Evolutionary conservation across 2,329 filamentous ascomycete genomes (phyloP), one percentile per base, ranked within the genome.

Genomic region (Fusarium anthophilum): DNA sequence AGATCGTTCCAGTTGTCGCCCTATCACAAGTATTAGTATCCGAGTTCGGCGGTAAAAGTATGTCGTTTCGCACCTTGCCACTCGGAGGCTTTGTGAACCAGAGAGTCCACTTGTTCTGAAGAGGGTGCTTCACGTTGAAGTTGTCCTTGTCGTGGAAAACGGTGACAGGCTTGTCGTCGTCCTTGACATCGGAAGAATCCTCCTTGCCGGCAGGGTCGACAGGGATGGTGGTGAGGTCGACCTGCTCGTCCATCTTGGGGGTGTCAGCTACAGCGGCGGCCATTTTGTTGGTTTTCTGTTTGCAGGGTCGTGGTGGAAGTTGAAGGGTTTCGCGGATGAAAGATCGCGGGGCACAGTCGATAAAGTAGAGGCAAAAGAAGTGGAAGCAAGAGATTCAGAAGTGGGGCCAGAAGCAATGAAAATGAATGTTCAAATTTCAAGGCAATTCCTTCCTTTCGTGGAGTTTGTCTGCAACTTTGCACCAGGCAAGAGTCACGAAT

Each of bases 41-140:
- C 35, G 12, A 24, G 30, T 38, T 50, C 58, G 18, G 37, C 22
- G 76, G 24, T 56, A 26, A 28, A 45, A 20, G 60, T 56, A 24
- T 30, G 37, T 30, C 13, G 32, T 58, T 53, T 61, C 87, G 69
- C 84, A 96, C 95, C 92, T 97, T 98, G 86, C 95, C 95, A 82
- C 92, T 97, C 48, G 96, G 93, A 61, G 96, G 96, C 90, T 98
- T 98, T 80, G 96, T 98, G 88, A 98, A 99, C 97, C 97, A 99
- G 64, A 99, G 88, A 68, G 96, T 98, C 96, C 96, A 99, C 82
- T 94, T 93, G 88, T 98, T 93, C 90, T 97, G 95, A 70, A 99
- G 90, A 76, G 95, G 96, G 84, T 99, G 96, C 90, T 98, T 99
- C 84, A 99, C 96, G 80, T 97, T 99, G 90, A 99, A 99, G 89